Percentiles rank a stretch among this genome's conserved stretches.
phyloP scores from a whole-genome alignment of 2,329 filamentous ascomycete species.

The Ploettnerulaceae sp. region DNA sequence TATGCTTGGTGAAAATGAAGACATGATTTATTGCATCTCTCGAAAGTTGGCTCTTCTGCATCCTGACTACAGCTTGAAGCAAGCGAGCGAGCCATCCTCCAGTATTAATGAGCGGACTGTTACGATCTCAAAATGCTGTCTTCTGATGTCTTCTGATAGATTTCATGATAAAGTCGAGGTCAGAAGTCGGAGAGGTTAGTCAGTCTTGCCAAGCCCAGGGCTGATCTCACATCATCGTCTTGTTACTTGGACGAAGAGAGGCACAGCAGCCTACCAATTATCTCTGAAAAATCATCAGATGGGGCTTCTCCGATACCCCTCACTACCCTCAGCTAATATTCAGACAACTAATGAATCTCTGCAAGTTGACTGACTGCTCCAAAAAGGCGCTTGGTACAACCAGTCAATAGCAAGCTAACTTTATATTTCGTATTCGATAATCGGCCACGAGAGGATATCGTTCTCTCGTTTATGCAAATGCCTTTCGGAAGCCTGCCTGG shows the following conservation, averaged over 20 bases:
- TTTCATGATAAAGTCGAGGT: too few relatives aligned
- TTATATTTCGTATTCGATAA: background rate
- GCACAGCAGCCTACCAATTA: background rate
- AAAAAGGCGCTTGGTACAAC: background rate
- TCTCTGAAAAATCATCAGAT: too few relatives aligned
- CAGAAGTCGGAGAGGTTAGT: too few relatives aligned
- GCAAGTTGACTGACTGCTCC: background rate
- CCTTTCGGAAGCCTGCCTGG: constrained; percentile 5
- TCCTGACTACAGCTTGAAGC: too few relatives aligned
- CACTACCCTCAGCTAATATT: constrained; percentile 1
- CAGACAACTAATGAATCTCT: background rate
- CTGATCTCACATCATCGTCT: constrained; percentile 2
- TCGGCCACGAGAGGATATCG: background rate
- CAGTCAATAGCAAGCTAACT: background rate
- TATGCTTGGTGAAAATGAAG: too few relatives aligned
- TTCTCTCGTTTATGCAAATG: background rate
- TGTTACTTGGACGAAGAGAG: background rate
- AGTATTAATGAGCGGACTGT: too few relatives aligned
- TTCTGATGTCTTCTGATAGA: too few relatives aligned
- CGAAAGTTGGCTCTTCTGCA: too few relatives aligned
- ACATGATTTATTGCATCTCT: too few relatives aligned
- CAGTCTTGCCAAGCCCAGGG: background rate
- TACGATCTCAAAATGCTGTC: too few relatives aligned
- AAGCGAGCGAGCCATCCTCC: too few relatives aligned
- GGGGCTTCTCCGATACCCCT: constrained; percentile 6